phyloP scores from a whole-genome alignment of 805 yeast species.

The Cyberlindnera sargentensis region DNA sequence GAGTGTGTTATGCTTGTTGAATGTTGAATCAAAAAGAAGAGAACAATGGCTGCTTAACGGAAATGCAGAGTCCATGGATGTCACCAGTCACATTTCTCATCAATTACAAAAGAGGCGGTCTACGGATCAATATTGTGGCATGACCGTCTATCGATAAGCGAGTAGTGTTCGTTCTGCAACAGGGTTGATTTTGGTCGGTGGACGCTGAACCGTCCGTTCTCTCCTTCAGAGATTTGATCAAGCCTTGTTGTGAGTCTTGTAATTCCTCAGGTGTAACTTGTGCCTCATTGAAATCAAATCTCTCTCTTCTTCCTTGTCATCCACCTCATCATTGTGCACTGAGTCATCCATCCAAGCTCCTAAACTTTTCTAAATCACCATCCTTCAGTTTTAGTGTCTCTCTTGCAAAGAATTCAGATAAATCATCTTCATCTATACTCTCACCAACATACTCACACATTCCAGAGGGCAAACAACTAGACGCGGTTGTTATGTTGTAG shows the following conservation, averaged over 20 bases:
- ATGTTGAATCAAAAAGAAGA: no score
- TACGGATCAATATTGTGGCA: no score
- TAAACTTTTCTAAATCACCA: conserved; percentile 36
- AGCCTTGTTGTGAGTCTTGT: conserved; percentile 15
- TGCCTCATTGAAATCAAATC: neutral
- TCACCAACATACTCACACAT: conserved; percentile 23
- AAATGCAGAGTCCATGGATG: no score
- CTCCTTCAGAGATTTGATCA: conserved; percentile 25
- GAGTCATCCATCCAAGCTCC: conserved; percentile 16
- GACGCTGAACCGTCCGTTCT: conserved; percentile 11
- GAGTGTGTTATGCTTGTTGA: no score
- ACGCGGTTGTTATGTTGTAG: no score
- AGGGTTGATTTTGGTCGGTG: no score
- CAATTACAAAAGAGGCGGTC: no score
- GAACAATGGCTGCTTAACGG: no score
- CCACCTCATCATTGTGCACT: conserved; percentile 11
- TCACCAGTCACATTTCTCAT: no score
- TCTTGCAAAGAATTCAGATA: conserved; percentile 50
- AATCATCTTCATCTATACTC: conserved; percentile 60
- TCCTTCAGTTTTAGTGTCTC: conserved; percentile 45
- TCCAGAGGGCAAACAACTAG: no score
- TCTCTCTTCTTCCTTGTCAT: conserved; percentile 9
- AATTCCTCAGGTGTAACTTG: neutral
- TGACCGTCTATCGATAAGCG: no score
- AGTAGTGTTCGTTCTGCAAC: no score